Evolutionary conservation across 2,329 filamentous ascomycete genomes (phyloP).

Genomic region (Apiospora rasikravindrae): DNA sequence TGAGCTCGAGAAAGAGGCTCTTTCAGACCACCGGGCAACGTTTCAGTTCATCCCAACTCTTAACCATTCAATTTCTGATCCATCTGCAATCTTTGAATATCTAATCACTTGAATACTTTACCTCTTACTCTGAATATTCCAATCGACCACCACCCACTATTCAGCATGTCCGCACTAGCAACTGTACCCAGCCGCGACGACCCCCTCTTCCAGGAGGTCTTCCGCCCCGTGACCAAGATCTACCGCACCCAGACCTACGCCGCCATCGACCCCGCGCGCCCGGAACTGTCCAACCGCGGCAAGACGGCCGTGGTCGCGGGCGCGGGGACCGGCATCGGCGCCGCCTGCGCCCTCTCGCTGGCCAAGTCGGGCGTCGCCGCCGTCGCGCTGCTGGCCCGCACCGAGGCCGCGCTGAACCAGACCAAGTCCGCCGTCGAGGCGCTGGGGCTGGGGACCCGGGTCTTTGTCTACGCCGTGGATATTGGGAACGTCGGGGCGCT

Average conservation of each 20-base stretch:
- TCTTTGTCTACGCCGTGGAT: conserved; percentile 27
- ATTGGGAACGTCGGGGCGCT: conserved; percentile 26
- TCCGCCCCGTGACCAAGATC: background rate
- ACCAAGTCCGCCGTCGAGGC: conserved; percentile 30
- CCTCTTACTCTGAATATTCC: background rate
- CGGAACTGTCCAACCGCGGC: conserved; percentile 36
- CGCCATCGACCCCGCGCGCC: conserved; percentile 32
- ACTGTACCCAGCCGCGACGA: background rate
- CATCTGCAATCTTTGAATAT: too few relatives aligned
- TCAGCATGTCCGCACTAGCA: background rate
- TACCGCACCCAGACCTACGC: conserved; percentile 29
- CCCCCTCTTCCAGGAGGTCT: background rate
- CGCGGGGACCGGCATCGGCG: conserved; percentile 57
- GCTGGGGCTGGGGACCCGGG: conserved; percentile 27
- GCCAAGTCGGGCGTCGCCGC: conserved; percentile 49
- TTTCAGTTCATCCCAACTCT: too few relatives aligned
- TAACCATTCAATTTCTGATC: too few relatives aligned
- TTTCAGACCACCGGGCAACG: too few relatives aligned
- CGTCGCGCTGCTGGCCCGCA: conserved; percentile 52
- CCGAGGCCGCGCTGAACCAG: conserved; percentile 29
- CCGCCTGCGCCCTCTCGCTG: conserved; percentile 48
- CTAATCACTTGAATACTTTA: too few relatives aligned
- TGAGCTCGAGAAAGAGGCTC: too few relatives aligned
- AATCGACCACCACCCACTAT: background rate
- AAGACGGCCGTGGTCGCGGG: conserved; percentile 60